Evolutionary conservation across 805 yeast genomes (phyloP).

Genomic region (Saccharomycopsis sp.): DNA sequence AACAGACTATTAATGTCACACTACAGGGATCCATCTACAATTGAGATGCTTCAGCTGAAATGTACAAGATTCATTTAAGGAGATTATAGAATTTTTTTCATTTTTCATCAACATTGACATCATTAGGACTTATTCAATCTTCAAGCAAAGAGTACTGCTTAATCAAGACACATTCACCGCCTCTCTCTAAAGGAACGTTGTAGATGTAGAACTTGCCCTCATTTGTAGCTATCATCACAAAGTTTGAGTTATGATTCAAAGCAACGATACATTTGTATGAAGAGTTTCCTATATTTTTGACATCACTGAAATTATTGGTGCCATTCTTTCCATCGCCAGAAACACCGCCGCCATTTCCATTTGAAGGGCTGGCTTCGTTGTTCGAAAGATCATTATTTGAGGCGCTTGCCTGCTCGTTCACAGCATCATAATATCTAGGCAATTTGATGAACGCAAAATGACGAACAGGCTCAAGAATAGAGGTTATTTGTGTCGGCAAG

Average conservation of each 20-base stretch:
- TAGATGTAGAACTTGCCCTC: constrained; percentile 50
- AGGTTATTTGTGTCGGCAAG: constrained; percentile 47
- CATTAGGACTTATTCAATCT: background rate
- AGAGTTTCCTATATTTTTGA: background rate
- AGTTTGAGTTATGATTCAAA: constrained; percentile 28
- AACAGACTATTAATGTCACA: too few relatives aligned
- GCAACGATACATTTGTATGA: constrained; percentile 25
- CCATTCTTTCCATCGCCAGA: background rate
- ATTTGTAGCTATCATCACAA: constrained; percentile 43
- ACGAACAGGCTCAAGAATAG: constrained; percentile 59
- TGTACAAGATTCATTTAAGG: background rate
- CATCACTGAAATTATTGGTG: background rate
- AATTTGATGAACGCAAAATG: constrained; percentile 57
- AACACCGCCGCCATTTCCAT: background rate
- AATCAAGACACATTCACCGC: constrained; percentile 59
- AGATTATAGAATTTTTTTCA: too few relatives aligned
- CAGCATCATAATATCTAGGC: constrained; percentile 17
- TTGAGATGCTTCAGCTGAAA: background rate
- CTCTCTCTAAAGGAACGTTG: constrained; percentile 47
- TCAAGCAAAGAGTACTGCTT: constrained; percentile 39
- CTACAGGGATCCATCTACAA: too few relatives aligned
- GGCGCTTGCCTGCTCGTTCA: background rate
- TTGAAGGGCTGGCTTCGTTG: background rate
- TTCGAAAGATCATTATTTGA: background rate
- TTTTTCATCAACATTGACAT: background rate